Base-by-base conservation (phyloP, 768 basidiomycete genomes). In the Leccinellum luteum region DNA sequence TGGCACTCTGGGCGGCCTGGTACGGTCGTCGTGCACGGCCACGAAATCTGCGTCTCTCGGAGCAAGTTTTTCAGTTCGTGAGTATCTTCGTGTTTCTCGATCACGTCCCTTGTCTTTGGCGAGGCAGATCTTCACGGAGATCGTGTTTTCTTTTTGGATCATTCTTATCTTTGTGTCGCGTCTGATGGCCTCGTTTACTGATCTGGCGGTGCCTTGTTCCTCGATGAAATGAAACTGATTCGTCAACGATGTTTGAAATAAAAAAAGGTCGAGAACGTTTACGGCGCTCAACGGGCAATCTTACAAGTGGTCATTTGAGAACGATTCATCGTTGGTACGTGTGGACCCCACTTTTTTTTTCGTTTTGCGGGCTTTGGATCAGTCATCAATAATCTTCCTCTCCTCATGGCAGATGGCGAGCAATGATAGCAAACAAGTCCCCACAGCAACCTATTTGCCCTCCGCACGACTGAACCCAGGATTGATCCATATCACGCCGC, bases 301-400 rank as follows among this genome's bases (percentile, higher is more conserved):
- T 6, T 72, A 72, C 55, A 72, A 72, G 57, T 72, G 71, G 71
- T 65, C 70, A 19, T 72, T 74, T 41, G 66, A 68, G 28, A 72
- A 72, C 7, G 70, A 72, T 31, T 60, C 71, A 1, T 66, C 66
- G 43, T 50, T 73, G 66, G 70, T 73, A 55, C 55, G 62, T 62
- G 19, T 6, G 32, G 35, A 48, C 27, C 31, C 19, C 25, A 5
- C 21, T 14, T 19, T 32, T 27, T 25, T 50, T 31, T 32, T 32
- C 2, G 6, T 13, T 48, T 2, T 2, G 10, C 25, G 32, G 1
- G 6, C 38, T 4, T 21, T 34, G 13, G 35, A 41, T 43, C 52
- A 6, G 53, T 51, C 32, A 28, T 50, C 51, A 38, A 64, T 35
- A 52, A 35, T 25, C 3, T n/a, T 6, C 10, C 27, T 30, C 13